Conservation (phyloP, 2,329 filamentous ascomycete species). For the Ceratocystis harringtonii region DNA sequence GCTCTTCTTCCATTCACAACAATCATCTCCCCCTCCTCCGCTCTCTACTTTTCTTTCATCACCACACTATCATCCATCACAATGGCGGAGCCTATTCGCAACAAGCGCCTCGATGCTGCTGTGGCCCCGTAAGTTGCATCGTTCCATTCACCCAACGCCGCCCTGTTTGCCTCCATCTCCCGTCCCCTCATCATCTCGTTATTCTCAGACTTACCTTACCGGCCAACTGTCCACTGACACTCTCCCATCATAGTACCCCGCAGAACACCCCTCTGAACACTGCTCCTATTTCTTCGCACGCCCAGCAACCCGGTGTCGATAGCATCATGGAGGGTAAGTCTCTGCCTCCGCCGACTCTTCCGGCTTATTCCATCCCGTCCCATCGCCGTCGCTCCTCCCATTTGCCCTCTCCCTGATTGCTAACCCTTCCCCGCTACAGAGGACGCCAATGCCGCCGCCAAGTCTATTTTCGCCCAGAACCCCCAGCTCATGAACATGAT, state of each 20-base stretch:
- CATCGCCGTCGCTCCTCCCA: constrained; percentile 21
- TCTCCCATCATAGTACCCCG: constrained; percentile 54
- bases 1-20: constrained; percentile 8
- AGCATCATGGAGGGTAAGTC: constrained; percentile 93
- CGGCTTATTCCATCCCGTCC: neutral
- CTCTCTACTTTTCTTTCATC: constrained; percentile 20
- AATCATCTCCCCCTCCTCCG: neutral
- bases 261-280: constrained; percentile 95
- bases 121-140: constrained; percentile 41
- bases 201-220: neutral
- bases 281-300: constrained; percentile 93
- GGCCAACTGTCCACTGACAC: constrained; percentile 11
- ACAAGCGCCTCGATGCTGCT: constrained; percentile 42
- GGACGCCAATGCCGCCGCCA: constrained; percentile 49
- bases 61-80: constrained; percentile 19
- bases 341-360: neutral
- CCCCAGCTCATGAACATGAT: constrained; percentile 93
- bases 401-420: neutral
- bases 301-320: constrained; percentile 81
- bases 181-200: neutral
- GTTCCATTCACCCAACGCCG: too few species aligned
- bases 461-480: constrained; percentile 84
- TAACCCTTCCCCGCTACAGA: constrained; percentile 38
- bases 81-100: constrained; percentile 51
- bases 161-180: constrained; percentile 13